Conservation (phyloP, 2,329 filamentous ascomycete genomes). For the Calcarisporium arbuscula region DNA sequence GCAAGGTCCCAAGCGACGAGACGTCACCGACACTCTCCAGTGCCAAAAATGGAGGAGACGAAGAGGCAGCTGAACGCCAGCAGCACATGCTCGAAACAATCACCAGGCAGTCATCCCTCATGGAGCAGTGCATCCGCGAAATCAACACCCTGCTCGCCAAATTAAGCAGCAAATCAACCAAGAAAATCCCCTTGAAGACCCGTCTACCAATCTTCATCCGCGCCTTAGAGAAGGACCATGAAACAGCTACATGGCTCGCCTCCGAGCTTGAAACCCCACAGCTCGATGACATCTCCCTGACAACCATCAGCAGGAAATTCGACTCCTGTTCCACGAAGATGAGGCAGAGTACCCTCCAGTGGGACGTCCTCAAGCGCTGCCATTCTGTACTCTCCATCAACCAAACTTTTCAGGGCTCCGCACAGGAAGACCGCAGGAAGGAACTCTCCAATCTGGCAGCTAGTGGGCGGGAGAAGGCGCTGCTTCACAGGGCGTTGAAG, state of each 20-base stretch:
- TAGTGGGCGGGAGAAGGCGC: conserved; percentile 19
- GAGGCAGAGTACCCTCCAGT: conserved; percentile 18
- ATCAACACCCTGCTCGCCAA: conserved; percentile 13
- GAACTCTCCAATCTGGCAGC: conserved; percentile 16
- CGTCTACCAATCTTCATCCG: conserved; percentile 17
- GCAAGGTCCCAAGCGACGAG: too few species aligned
- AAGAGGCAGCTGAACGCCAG: too few species aligned
- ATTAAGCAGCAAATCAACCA: too few species aligned
- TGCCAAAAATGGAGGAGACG: too few species aligned
- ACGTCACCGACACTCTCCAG: too few species aligned
- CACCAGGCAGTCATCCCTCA: too few species aligned
- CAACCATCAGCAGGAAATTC: conserved; percentile 12
- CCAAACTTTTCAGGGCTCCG: conserved; percentile 26
- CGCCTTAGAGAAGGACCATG: conserved; percentile 13
- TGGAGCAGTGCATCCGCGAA: too few species aligned
- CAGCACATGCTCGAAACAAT: too few species aligned
- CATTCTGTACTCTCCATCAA: conserved; percentile 23
- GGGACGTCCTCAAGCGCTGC: conserved; percentile 27
- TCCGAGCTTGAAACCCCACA: conserved; percentile 7
- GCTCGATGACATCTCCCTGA: conserved; percentile 8
- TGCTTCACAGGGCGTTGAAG: conserved; percentile 24
- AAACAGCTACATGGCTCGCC: conserved; percentile 8
- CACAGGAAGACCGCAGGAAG: conserved; percentile 16
- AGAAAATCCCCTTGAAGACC: conserved; percentile 10
- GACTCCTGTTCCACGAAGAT: conserved; percentile 17